A percentile compares a stretch with the other conserved stretches of the same genome.
Conservation (phyloP, 2,329 filamentous ascomycete species). For the Cadophora sp. region DNA sequence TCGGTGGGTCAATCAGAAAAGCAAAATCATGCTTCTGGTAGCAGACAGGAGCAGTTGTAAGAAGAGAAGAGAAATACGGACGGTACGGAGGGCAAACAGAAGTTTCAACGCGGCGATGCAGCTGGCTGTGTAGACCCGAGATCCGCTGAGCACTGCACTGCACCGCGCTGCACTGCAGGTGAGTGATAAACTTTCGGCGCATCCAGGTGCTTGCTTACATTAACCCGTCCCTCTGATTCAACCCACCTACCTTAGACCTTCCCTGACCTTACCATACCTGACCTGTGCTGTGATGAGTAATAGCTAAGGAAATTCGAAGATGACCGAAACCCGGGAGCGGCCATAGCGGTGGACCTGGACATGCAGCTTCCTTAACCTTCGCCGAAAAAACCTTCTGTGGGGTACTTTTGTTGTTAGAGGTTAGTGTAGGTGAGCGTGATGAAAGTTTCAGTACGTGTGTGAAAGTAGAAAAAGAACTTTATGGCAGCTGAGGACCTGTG, state of each 20-base stretch:
- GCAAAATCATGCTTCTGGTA: constrained; percentile 4
- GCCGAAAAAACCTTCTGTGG: neutral
- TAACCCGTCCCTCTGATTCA: neutral
- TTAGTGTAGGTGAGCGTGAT: neutral
- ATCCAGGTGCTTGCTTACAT: constrained; percentile 14
- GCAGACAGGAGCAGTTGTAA: neutral
- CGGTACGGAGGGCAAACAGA: neutral
- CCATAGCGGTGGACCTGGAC: neutral
- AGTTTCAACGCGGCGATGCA: neutral
- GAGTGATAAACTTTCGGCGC: constrained; percentile 11
- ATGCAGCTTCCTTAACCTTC: neutral
- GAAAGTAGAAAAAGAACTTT: neutral
- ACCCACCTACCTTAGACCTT: no score
- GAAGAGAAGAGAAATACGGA: neutral
- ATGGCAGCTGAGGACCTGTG: neutral
- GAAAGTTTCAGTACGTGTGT: neutral
- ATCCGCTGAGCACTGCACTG: constrained; percentile 1
- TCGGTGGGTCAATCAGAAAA: constrained; percentile 1
- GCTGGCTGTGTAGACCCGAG: constrained; percentile 16
- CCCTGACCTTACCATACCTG: neutral
- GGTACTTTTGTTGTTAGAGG: neutral
- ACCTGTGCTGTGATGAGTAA: constrained; percentile 15
- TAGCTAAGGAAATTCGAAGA: constrained; percentile 9
- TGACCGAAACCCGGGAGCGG: neutral
- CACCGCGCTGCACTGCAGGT: neutral